A percentile compares a stretch with the other conserved stretches of the same genome.
phyloP scores from a whole-genome alignment of 768 basidiomycete species.

The Boletus tomentosulus region DNA sequence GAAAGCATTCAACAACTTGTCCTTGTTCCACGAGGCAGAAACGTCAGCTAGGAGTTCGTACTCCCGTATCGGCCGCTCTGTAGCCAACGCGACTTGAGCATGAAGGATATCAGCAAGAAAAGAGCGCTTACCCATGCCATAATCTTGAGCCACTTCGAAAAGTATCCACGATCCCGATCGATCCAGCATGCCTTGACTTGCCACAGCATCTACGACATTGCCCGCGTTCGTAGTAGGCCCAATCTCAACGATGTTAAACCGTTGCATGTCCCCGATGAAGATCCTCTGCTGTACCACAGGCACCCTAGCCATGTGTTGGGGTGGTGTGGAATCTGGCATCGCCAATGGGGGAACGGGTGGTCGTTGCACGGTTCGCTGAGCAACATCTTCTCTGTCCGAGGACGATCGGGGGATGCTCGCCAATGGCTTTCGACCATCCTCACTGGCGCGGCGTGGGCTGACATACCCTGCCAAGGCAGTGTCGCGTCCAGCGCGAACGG shows the following conservation, averaged over 20 bases:
- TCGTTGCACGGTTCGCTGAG: slow-evolving; percentile 26
- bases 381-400: slow-evolving; percentile 20
- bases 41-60: slow-evolving; percentile 83
- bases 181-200: slow-evolving; percentile 61
- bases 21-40: slow-evolving; percentile 83
- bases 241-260: slow-evolving; percentile 73
- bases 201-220: slow-evolving; percentile 65
- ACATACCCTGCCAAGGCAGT: slow-evolving; percentile 8
- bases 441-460: slow-evolving; percentile 24
- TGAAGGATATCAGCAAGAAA: background rate
- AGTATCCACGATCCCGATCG: slow-evolving; percentile 80
- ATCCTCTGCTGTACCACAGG: slow-evolving; percentile 60
- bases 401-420: slow-evolving; percentile 19
- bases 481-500: slow-evolving; percentile 16
- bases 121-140: slow-evolving; percentile 76
- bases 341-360: slow-evolving; percentile 40
- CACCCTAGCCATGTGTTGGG: slow-evolving; percentile 25
- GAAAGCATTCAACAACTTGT: slow-evolving; percentile 75
- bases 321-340: slow-evolving; percentile 31
- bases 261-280: slow-evolving; percentile 74
- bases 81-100: slow-evolving; percentile 10
- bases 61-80: slow-evolving; percentile 86
- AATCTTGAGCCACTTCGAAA: slow-evolving; percentile 85
- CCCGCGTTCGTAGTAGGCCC: slow-evolving; percentile 61
- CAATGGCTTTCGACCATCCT: slow-evolving; percentile 23